phyloP scores from a whole-genome alignment of 2,329 filamentous ascomycete genomes.

The Hypoxylon sp. region DNA sequence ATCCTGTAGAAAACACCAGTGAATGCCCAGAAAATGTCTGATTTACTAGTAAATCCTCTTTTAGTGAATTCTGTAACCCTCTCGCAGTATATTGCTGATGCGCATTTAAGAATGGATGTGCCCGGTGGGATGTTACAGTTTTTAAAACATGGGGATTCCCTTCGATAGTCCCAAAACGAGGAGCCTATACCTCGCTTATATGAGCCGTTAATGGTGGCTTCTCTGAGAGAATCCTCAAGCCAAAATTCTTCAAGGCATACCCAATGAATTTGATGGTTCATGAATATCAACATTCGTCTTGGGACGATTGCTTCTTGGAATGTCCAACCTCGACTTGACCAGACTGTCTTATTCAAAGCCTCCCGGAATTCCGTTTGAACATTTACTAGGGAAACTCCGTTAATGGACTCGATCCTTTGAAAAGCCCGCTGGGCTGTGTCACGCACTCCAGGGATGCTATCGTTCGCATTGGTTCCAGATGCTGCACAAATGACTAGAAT shows the following conservation, averaged over 20 bases:
- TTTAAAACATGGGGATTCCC: no score
- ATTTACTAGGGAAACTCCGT: neutral
- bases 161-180: neutral
- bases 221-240: neutral
- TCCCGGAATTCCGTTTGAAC: neutral
- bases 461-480: neutral
- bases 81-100: neutral
- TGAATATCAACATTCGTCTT: neutral
- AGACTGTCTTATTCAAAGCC: neutral
- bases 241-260: neutral
- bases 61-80: neutral
- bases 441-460: neutral
- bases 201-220: neutral
- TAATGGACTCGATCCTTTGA: neutral
- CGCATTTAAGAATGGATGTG: neutral
- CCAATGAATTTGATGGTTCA: neutral
- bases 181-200: neutral
- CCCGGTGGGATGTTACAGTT: no score
- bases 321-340: neutral
- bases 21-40: neutral
- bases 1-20: neutral
- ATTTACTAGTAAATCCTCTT: neutral
- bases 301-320: neutral
- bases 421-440: neutral
- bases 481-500: neutral